phyloP scores from a whole-genome alignment of 176 grass and related monocot genomes.

The Neostapfia colusana region DNA sequence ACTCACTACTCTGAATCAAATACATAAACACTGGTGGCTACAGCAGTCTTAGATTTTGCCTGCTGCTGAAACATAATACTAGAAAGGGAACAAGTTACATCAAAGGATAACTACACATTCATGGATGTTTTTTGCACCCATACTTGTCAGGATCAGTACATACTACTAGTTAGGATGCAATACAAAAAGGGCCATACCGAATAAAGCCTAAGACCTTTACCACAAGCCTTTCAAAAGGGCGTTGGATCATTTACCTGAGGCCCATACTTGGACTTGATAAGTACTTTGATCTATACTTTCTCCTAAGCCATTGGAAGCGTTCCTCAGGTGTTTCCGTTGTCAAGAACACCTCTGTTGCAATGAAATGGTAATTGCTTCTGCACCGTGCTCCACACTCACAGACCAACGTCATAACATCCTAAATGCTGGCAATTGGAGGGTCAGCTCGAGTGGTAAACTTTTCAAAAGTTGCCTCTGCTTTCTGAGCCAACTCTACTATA shows the following conservation, averaged over 20 bases:
- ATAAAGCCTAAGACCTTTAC: background rate
- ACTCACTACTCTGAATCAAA: background rate
- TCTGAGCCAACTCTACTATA: slow-evolving; percentile 39
- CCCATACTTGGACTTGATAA: slow-evolving; percentile 24
- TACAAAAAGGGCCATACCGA: background rate
- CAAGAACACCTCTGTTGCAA: slow-evolving; percentile 53
- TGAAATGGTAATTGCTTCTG: slow-evolving; percentile 48
- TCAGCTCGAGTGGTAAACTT: slow-evolving; percentile 35
- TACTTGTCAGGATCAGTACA: slow-evolving; percentile 19
- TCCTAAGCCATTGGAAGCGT: slow-evolving; percentile 50
- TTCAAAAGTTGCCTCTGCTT: slow-evolving; percentile 40
- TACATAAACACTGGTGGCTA: background rate
- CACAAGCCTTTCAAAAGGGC: background rate
- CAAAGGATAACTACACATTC: background rate
- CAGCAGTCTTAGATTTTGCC: too few relatives aligned
- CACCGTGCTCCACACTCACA: slow-evolving; percentile 33
- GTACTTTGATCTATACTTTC: slow-evolving; percentile 40
- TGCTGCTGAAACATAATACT: background rate
- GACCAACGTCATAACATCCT: slow-evolving; percentile 45
- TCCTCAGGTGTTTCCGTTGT: slow-evolving; percentile 38
- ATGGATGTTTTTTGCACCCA: slow-evolving; percentile 29
- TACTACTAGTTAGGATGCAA: slow-evolving; percentile 24
- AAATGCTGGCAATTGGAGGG: slow-evolving; percentile 17
- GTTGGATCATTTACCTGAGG: background rate
- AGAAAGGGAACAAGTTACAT: background rate